phyloP scores from a whole-genome alignment of 2,329 filamentous ascomycete genomes.

The Diaporthe citri region DNA sequence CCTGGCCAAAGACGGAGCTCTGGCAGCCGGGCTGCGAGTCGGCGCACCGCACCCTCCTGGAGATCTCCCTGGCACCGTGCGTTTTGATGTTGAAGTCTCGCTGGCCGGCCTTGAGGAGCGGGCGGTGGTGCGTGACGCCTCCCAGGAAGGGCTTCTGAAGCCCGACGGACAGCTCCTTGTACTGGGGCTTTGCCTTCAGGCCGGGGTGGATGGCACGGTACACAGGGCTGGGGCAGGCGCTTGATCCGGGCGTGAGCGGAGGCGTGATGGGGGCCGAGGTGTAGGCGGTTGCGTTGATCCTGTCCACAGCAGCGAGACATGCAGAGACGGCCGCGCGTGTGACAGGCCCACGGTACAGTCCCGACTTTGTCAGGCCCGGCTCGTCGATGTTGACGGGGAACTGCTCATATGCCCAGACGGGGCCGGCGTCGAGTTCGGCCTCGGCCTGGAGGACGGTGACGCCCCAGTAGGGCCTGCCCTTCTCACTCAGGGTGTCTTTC shows the following conservation, averaged over 20 bases:
- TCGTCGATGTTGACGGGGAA: constrained; percentile 57
- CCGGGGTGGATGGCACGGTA: constrained; percentile 41
- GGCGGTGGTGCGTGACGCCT: constrained; percentile 52
- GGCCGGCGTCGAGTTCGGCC: constrained; percentile 57
- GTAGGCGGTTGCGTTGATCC: constrained; percentile 49
- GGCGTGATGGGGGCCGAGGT: constrained; percentile 42
- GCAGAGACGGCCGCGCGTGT: constrained; percentile 54
- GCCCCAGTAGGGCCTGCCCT: constrained; percentile 55
- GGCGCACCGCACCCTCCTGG: constrained; percentile 55
- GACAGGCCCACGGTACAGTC: constrained; percentile 54
- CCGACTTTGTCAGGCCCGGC: constrained; percentile 54
- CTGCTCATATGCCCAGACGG: constrained; percentile 59
- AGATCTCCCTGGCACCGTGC: constrained; percentile 54
- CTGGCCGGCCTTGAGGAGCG: constrained; percentile 54
- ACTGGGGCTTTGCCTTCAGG: constrained; percentile 47
- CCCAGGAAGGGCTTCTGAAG: constrained; percentile 53
- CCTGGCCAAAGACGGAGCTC: constrained; percentile 52
- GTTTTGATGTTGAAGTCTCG: constrained; percentile 52
- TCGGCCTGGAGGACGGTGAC: constrained; percentile 56
- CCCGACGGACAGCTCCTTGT: constrained; percentile 48
- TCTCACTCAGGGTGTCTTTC: constrained; percentile 43
- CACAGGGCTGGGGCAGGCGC: constrained; percentile 5
- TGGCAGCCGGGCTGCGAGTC: constrained; percentile 58
- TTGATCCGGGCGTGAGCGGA: constrained; percentile 28
- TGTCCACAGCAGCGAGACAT: constrained; percentile 52